Percentiles rank a stretch among this genome's conserved stretches.
Evolutionary conservation across 768 basidiomycete species (phyloP).

Genomic region (Termitomyces eurrhizus): DNA sequence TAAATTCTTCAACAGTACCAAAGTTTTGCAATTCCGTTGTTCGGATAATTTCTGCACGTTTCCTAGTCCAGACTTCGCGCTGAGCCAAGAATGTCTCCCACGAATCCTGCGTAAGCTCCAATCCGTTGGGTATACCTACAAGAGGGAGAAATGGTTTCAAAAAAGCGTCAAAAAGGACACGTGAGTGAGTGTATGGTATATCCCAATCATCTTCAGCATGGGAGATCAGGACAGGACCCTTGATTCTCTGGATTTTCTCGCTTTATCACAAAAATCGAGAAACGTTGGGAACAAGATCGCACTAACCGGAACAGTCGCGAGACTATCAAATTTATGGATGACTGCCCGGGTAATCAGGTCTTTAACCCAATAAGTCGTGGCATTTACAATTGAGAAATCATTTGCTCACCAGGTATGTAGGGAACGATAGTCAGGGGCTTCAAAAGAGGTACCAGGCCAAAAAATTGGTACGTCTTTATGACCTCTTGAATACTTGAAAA

Average conservation of each 20-base stretch:
- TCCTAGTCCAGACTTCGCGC: slow-evolving; percentile 33
- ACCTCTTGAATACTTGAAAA: slow-evolving; percentile 62
- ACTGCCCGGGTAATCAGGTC: slow-evolving; percentile 34
- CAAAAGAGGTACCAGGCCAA: slow-evolving; percentile 68
- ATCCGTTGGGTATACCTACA: slow-evolving; percentile 24
- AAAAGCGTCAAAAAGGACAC: slow-evolving; percentile 67
- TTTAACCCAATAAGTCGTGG: slow-evolving; percentile 3
- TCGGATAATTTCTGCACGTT: slow-evolving; percentile 41
- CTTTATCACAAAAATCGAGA: not conserved
- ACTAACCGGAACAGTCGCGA: slow-evolving; percentile 57
- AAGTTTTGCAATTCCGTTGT: slow-evolving; percentile 48
- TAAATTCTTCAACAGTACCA: slow-evolving; percentile 56
- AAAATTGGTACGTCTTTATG: slow-evolving; percentile 64
- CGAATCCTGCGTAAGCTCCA: slow-evolving; percentile 28
- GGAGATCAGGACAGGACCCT: slow-evolving; percentile 64
- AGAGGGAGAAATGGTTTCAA: slow-evolving; percentile 61
- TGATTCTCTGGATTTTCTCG: slow-evolving; percentile 48
- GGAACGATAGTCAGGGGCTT: slow-evolving; percentile 70
- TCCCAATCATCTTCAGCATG: slow-evolving; percentile 81
- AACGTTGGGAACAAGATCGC: not conserved
- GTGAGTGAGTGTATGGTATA: slow-evolving; percentile 73
- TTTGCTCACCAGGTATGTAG: slow-evolving; percentile 50
- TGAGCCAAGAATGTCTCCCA: slow-evolving; percentile 41
- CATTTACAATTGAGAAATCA: not conserved
- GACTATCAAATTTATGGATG: slow-evolving; percentile 58